Evolutionary conservation across 2,329 filamentous ascomycete genomes (phyloP).

Genomic region (Neonectria sp.): DNA sequence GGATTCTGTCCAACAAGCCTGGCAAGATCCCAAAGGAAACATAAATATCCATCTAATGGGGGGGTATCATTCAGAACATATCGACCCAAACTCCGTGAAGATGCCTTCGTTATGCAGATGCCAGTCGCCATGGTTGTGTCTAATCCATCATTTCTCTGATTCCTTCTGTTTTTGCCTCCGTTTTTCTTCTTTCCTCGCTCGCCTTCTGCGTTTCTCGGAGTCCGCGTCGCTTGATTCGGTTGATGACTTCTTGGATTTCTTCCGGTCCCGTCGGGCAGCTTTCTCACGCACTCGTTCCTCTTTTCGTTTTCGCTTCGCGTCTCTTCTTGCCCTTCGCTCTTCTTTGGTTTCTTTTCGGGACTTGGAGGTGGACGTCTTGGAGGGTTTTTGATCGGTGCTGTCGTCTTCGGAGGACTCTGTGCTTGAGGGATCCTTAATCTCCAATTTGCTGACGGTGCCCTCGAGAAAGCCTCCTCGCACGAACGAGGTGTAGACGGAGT

Average conservation of each 20-base stretch:
- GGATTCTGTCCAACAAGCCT: slow-evolving; percentile 83
- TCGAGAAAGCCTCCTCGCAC: slow-evolving; percentile 84
- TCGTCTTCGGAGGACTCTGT: slow-evolving; percentile 46
- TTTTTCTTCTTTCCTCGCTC: slow-evolving; percentile 61
- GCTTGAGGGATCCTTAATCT: slow-evolving; percentile 47
- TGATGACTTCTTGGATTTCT: slow-evolving; percentile 47
- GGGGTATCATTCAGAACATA: slow-evolving; percentile 51
- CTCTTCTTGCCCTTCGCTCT: slow-evolving; percentile 56
- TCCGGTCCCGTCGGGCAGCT: slow-evolving; percentile 43
- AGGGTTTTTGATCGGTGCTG: slow-evolving; percentile 51
- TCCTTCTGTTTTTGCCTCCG: slow-evolving; percentile 49
- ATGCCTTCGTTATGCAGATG: slow-evolving; percentile 35
- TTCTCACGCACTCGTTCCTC: slow-evolving; percentile 44
- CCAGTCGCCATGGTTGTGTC: slow-evolving; percentile 31
- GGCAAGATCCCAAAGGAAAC: slow-evolving; percentile 77
- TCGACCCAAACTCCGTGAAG: slow-evolving; percentile 48
- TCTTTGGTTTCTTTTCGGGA: slow-evolving; percentile 59
- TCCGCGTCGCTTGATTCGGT: slow-evolving; percentile 48
- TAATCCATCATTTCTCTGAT: slow-evolving; percentile 32
- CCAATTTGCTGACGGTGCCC: slow-evolving; percentile 72
- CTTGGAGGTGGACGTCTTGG: slow-evolving; percentile 30
- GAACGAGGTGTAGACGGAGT: slow-evolving; percentile 86
- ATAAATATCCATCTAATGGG: slow-evolving; percentile 50
- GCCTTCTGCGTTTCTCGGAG: slow-evolving; percentile 64
- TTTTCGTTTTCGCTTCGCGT: slow-evolving; percentile 51